Conservation (phyloP, 371 early-diverging fungal genomes). For the Mortierella sp. region DNA sequence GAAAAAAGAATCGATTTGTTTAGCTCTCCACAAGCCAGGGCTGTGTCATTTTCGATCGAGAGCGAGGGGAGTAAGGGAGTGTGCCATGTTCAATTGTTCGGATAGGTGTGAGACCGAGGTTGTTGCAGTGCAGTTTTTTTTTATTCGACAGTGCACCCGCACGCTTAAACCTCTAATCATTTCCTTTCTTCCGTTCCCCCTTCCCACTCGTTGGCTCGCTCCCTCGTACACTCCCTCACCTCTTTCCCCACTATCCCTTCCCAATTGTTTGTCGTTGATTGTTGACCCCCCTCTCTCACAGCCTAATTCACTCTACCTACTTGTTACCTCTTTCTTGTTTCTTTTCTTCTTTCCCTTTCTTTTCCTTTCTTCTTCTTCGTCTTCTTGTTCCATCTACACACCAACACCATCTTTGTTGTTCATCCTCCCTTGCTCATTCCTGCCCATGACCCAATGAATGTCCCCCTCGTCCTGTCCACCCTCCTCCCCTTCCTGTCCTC, state of each 20-base stretch:
- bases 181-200: too few species aligned
- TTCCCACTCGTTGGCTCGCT: too few species aligned
- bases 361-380: neutral
- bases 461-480: neutral
- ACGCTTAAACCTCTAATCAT: too few species aligned
- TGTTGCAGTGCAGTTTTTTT: too few species aligned
- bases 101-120: too few species aligned
- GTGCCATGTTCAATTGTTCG: neutral
- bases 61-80: neutral
- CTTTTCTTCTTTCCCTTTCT: neutral
- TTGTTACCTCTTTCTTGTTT: neutral
- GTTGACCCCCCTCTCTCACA: neutral
- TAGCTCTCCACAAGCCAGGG: too few species aligned
- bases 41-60: too few species aligned
- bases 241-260: neutral
- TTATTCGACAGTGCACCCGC: too few species aligned
- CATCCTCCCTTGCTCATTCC: neutral
- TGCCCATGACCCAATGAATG: slow-evolving; percentile 17
- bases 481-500: neutral
- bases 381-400: neutral
- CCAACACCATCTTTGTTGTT: neutral
- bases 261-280: neutral
- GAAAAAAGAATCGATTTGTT: too few species aligned
- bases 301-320: neutral
- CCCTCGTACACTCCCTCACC: too few species aligned